phyloP scores from a whole-genome alignment of 78 protist species.

The Neovahlkampfia damariscottae region DNA sequence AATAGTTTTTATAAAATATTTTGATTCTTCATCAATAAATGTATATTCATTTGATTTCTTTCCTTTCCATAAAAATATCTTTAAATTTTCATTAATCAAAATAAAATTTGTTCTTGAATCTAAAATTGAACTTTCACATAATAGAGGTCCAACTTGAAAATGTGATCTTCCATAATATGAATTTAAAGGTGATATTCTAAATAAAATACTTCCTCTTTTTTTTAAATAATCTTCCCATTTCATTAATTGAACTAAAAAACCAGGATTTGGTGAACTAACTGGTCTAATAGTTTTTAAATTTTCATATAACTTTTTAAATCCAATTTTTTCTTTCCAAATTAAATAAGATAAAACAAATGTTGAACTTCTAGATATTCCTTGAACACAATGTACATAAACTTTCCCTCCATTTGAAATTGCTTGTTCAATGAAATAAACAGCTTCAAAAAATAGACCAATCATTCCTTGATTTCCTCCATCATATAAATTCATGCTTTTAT shows the following conservation, averaged over 20 bases:
- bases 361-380: conserved; percentile 15
- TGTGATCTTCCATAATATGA: neutral
- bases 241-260: conserved; percentile 8
- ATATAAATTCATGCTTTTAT: neutral
- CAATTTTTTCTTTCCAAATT: conserved; percentile 1
- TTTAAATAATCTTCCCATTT: neutral
- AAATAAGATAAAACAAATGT: conserved; percentile 11
- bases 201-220: too few relatives aligned
- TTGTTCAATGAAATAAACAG: neutral
- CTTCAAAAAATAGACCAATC: neutral
- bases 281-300: neutral
- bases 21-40: too few relatives aligned
- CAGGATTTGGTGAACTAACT: conserved; percentile 24
- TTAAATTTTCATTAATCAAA: neutral
- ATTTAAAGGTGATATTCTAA: neutral
- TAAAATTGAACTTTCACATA: neutral
- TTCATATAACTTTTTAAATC: neutral
- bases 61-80: neutral
- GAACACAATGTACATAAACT: conserved; percentile 21
- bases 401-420: conserved; percentile 12
- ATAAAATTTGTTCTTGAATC: neutral
- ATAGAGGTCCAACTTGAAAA: neutral
- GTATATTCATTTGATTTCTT: neutral
- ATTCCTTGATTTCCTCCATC: neutral
- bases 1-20: too few relatives aligned